A percentile compares a stretch with the other conserved stretches of the same genome.
These are phyloP conservation scores for Rhynchospora breviuscula DNA, from an alignment of 176 grass and related monocot species.

Conservation along the genomic window DNA sequence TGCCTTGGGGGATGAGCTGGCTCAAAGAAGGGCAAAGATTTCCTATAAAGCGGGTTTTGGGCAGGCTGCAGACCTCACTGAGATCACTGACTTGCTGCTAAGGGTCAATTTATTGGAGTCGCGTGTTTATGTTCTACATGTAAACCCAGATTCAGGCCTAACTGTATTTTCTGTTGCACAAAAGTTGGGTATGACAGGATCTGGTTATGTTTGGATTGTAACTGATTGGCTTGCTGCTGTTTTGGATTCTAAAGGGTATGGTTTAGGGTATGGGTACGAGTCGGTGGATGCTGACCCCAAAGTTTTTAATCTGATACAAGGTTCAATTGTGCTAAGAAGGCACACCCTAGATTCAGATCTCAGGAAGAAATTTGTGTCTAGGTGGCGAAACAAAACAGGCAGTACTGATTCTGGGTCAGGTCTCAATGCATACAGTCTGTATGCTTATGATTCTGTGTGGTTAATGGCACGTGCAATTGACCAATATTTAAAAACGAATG, in stretches of 20 bases:
- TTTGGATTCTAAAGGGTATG: constrained; percentile 42
- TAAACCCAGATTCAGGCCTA: constrained; percentile 72
- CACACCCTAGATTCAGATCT: constrained; percentile 55
- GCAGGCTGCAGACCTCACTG: constrained; percentile 24
- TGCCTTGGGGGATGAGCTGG: constrained; percentile 56
- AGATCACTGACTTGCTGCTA: constrained; percentile 45
- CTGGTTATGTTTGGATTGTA: constrained; percentile 83
- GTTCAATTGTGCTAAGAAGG: constrained; percentile 56
- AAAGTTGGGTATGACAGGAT: constrained; percentile 47
- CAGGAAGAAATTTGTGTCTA: constrained; percentile 57
- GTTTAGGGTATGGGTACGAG: neutral
- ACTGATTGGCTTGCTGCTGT: constrained; percentile 81
- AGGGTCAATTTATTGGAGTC: constrained; percentile 80
- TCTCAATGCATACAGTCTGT: constrained; percentile 64
- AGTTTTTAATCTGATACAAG: constrained; percentile 48
- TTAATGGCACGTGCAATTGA: constrained; percentile 58
- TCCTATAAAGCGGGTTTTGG: constrained; percentile 49
- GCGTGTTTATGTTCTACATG: constrained; percentile 67
- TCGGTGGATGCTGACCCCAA: constrained; percentile 14
- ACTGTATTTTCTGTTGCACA: constrained; percentile 53
- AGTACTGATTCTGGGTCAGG: constrained; percentile 34
- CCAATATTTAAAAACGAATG: constrained; percentile 35
- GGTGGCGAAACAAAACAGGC: constrained; percentile 40
- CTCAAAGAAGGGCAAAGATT: constrained; percentile 44
- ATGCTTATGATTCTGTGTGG: constrained; percentile 88